Conservation (phyloP, 148 eudicot species). For the Rhododendron griersonianum region DNA sequence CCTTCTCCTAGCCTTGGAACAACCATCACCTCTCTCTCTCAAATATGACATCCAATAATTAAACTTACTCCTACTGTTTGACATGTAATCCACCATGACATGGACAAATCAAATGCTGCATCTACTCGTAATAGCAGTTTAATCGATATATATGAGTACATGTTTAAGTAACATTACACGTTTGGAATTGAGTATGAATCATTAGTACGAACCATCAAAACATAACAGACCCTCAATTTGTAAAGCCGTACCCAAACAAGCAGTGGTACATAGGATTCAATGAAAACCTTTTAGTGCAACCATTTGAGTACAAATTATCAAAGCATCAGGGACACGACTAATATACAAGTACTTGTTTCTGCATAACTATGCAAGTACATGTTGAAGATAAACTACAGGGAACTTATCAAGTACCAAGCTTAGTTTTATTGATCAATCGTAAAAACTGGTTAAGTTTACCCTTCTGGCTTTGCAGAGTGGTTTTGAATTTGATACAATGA, state of each 20-base stretch:
- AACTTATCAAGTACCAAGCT: neutral
- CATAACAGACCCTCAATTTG: neutral
- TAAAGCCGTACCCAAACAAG: neutral
- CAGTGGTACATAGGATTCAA: too few species aligned
- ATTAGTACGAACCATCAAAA: neutral
- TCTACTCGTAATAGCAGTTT: neutral
- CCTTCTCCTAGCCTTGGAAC: neutral
- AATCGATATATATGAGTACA: neutral
- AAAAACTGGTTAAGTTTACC: neutral
- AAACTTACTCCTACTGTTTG: neutral
- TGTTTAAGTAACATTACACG: neutral
- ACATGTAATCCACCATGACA: neutral
- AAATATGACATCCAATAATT: too few species aligned
- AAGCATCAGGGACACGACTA: neutral
- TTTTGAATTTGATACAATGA: neutral
- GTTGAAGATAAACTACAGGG: neutral
- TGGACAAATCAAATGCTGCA: neutral
- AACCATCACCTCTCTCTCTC: neutral
- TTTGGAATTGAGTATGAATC: neutral
- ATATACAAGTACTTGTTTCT: too few species aligned
- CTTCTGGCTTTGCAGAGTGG: neutral
- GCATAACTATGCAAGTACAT: too few species aligned
- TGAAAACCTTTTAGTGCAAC: too few species aligned
- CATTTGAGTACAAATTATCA: neutral
- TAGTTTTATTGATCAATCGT: neutral